These are phyloP conservation scores for Pichia sp. DNA, from an alignment of 1,139 yeast species.

Conservation along the genomic window DNA sequence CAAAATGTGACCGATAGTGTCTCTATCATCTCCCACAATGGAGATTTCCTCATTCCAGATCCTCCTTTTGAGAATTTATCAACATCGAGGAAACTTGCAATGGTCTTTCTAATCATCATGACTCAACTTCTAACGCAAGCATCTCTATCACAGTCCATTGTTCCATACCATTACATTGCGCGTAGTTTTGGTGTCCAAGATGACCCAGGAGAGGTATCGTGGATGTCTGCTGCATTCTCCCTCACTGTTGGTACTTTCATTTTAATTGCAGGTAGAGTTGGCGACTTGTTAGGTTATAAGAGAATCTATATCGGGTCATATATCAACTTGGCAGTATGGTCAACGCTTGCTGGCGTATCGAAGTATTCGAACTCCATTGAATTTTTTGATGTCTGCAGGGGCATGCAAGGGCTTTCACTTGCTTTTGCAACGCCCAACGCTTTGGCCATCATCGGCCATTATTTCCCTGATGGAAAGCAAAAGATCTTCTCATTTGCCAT, in stretches of 20 bases:
- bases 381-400: constrained; percentile 47
- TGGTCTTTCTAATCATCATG: constrained; percentile 30
- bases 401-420: constrained; percentile 55
- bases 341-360: constrained; percentile 45
- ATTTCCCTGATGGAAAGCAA: constrained; percentile 38
- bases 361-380: constrained; percentile 34
- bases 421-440: constrained; percentile 53
- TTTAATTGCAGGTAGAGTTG: constrained; percentile 52
- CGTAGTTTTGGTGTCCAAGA: constrained; percentile 30
- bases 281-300: constrained; percentile 60
- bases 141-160: constrained; percentile 36
- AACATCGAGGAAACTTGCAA: constrained; percentile 19
- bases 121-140: constrained; percentile 49
- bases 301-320: constrained; percentile 41
- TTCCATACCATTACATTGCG: constrained; percentile 33
- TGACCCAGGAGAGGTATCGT: constrained; percentile 39
- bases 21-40: no score
- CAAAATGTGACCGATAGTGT: no score
- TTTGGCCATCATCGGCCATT: constrained; percentile 46
- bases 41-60: constrained; percentile 2
- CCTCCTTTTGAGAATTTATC: constrained; percentile 18
- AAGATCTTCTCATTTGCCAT: constrained; percentile 39
- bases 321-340: constrained; percentile 40
- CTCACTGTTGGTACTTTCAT: constrained; percentile 59
- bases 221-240: constrained; percentile 56